These are phyloP conservation scores for Nepenthes gracilis DNA, from an alignment of 148 eudicot genomes.

Conservation along the genomic window DNA sequence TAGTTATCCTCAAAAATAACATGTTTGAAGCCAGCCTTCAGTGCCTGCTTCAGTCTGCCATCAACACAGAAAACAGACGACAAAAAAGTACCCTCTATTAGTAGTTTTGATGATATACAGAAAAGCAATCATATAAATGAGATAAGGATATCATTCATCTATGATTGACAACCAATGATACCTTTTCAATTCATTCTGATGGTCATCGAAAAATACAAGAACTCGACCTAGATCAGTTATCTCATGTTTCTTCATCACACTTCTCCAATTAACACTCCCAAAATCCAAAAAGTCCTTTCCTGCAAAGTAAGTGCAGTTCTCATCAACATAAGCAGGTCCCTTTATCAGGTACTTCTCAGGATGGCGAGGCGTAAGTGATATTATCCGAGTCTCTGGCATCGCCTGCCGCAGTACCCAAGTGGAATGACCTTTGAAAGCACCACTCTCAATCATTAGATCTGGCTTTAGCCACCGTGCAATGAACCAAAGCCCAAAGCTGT, in stretches of 20 bases:
- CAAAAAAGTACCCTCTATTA: slow-evolving; percentile 1
- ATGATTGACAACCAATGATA: slow-evolving; percentile 5
- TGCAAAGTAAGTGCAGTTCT: slow-evolving; percentile 90
- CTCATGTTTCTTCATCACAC: slow-evolving; percentile 66
- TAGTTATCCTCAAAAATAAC: slow-evolving; percentile 96
- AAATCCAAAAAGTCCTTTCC: slow-evolving; percentile 94
- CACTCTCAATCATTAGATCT: slow-evolving; percentile 93
- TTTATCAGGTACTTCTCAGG: slow-evolving; percentile 89
- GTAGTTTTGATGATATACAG: not conserved
- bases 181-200: slow-evolving; percentile 96
- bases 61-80: not conserved
- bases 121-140: not conserved
- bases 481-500: slow-evolving; percentile 99
- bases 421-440: slow-evolving; percentile 97
- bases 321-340: slow-evolving; percentile 95
- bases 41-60: slow-evolving; percentile 82
- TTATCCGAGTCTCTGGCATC: slow-evolving; percentile 69
- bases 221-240: slow-evolving; percentile 61
- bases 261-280: slow-evolving; percentile 82
- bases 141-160: not conserved
- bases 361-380: slow-evolving; percentile 88
- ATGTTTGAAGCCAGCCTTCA: slow-evolving; percentile 89
- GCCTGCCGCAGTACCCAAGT: slow-evolving; percentile 97
- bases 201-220: slow-evolving; percentile 93
- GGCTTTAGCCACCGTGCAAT: slow-evolving; percentile 85